These are phyloP conservation scores for Tagetes erecta DNA, from an alignment of 129 eudicot species.

Conservation along the genomic window DNA sequence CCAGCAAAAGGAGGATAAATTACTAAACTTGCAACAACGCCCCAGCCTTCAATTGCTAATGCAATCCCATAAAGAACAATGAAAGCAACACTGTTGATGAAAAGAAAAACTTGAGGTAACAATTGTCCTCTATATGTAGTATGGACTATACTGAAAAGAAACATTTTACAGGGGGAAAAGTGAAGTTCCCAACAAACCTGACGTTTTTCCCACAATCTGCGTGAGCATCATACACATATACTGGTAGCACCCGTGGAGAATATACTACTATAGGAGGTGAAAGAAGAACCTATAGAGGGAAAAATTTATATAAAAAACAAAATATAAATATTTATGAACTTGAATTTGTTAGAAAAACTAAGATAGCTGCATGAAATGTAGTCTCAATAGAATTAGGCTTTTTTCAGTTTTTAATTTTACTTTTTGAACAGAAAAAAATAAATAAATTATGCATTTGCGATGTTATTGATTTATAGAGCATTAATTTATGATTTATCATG, in stretches of 20 bases:
- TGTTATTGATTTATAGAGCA: not conserved
- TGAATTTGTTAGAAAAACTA: not conserved
- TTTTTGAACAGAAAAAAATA: no score
- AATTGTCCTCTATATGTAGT: not conserved
- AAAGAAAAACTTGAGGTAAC: slow-evolving; percentile 10
- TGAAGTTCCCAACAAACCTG: slow-evolving; percentile 59
- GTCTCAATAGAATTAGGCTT: not conserved
- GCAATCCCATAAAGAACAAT: slow-evolving; percentile 94
- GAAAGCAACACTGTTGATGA: slow-evolving; percentile 80
- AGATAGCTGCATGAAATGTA: not conserved
- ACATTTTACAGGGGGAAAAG: slow-evolving; percentile 1
- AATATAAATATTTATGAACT: not conserved
- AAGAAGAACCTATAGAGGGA: slow-evolving; percentile 79
- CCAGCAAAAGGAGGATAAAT: slow-evolving; percentile 98
- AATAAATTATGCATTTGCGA: not conserved
- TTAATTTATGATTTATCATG: not conserved
- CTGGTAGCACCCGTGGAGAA: slow-evolving; percentile 97
- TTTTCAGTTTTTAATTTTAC: no score
- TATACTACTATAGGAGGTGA: slow-evolving; percentile 99
- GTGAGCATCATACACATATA: slow-evolving; percentile 97
- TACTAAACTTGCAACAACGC: slow-evolving; percentile 96
- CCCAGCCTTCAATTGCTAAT: slow-evolving; percentile 98
- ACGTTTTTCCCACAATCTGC: slow-evolving; percentile 97
- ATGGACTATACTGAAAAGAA: not conserved
- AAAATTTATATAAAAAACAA: not conserved